Conservation (phyloP, 257 asterid genomes). For the Mentha longifolia region DNA sequence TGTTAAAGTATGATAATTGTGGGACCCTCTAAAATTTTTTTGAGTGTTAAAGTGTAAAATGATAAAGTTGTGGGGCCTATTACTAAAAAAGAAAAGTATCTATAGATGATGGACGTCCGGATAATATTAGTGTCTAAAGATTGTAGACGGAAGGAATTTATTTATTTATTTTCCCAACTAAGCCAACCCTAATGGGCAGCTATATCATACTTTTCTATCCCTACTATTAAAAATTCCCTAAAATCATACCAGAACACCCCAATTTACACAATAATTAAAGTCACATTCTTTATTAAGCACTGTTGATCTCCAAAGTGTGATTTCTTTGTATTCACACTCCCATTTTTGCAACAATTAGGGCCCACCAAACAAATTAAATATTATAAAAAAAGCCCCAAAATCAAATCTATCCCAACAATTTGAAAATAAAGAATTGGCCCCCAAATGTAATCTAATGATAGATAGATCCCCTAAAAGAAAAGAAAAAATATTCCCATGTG, state of each 20-base stretch:
- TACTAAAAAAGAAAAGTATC: too few species aligned
- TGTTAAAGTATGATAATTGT: too few species aligned
- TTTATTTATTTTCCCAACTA: not conserved
- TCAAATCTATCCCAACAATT: slow-evolving; percentile 25
- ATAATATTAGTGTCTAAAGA: too few species aligned
- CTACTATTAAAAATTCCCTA: not conserved
- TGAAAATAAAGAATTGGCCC: slow-evolving; percentile 26
- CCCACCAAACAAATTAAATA: slow-evolving; percentile 24
- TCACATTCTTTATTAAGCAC: slow-evolving; percentile 16
- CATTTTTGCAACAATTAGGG: slow-evolving; percentile 17
- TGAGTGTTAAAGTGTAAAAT: too few species aligned
- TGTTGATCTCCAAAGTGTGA: slow-evolving; percentile 7
- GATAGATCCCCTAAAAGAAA: slow-evolving; percentile 20
- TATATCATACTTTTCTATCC: not conserved
- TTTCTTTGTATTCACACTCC: not conserved
- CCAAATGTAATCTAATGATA: slow-evolving; percentile 25
- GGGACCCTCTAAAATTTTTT: too few species aligned
- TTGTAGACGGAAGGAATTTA: too few species aligned
- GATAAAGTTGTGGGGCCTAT: too few species aligned
- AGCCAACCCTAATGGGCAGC: not conserved
- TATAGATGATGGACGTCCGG: too few species aligned
- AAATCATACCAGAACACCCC: not conserved
- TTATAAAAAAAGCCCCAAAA: slow-evolving; percentile 3
- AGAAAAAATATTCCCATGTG: slow-evolving; percentile 13
- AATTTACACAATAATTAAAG: slow-evolving; percentile 27